phyloP scores from a whole-genome alignment of 2,329 filamentous ascomycete genomes.

The Calonectria leucothoes region DNA sequence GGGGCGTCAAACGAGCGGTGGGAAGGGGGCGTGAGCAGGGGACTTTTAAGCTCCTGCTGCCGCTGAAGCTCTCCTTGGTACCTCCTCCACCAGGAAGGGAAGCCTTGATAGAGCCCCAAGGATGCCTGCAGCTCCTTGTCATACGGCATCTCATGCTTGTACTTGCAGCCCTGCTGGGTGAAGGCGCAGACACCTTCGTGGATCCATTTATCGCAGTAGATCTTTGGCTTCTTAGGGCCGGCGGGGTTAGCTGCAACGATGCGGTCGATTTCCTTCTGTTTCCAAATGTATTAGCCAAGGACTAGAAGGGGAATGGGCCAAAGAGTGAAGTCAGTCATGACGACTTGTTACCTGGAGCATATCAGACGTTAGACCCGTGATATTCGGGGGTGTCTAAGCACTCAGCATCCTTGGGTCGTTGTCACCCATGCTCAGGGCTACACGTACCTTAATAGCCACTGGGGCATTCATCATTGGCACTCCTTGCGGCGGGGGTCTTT shows the following conservation, averaged over 20 bases:
- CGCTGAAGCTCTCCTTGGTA: constrained; percentile 58
- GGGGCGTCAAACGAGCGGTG: not conserved
- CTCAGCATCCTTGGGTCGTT: constrained; percentile 41
- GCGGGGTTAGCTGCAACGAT: constrained; percentile 49
- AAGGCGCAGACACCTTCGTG: constrained; percentile 87
- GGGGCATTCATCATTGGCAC: constrained; percentile 51
- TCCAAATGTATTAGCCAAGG: constrained; percentile 36
- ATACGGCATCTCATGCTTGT: constrained; percentile 89
- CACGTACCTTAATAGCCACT: constrained; percentile 54
- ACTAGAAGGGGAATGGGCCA: not conserved
- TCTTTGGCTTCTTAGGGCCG: constrained; percentile 66
- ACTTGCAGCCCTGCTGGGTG: constrained; percentile 86
- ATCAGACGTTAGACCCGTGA: constrained; percentile 40
- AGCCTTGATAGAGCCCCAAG: constrained; percentile 77
- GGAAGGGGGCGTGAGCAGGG: not conserved
- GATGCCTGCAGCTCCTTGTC: constrained; percentile 73
- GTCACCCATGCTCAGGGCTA: not conserved
- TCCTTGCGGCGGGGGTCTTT: constrained; percentile 51
- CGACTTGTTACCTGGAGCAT: constrained; percentile 47
- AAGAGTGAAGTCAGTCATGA: not conserved
- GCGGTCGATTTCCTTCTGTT: constrained; percentile 50
- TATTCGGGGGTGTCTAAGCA: constrained; percentile 37
- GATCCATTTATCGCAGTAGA: constrained; percentile 92
- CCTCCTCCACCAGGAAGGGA: constrained; percentile 71
- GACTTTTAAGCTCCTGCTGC: constrained; percentile 19